Conservation (phyloP, 164 flowering plant species). For the Stephania japonica region DNA sequence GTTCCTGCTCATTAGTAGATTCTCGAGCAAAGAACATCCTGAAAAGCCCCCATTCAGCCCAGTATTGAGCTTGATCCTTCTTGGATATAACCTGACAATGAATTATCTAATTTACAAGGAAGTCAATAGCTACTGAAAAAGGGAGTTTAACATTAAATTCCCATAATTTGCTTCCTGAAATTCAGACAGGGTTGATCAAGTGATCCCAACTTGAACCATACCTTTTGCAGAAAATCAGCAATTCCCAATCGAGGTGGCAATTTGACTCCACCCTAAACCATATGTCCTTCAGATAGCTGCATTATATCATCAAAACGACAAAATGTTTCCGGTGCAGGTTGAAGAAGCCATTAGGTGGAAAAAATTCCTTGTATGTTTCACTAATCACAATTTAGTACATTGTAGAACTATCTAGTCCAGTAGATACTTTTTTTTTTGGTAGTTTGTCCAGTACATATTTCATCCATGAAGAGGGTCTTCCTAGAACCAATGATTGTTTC, state of each 20-base stretch:
- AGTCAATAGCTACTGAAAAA: not conserved
- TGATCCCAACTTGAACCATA: conserved; percentile 16
- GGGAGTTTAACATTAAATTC: not conserved
- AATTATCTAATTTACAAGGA: not conserved
- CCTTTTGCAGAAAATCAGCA: conserved; percentile 99
- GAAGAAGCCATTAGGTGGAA: conserved; percentile 91
- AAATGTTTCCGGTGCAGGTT: conserved; percentile 95
- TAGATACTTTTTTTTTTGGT: too few species aligned
- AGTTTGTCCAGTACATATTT: conserved; percentile 96
- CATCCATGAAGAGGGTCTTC: conserved; percentile 93
- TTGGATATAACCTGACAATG: conserved; percentile 70
- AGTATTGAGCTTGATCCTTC: conserved; percentile 89
- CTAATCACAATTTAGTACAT: conserved; percentile 61
- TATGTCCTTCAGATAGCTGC: conserved; percentile 67
- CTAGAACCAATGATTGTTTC: conserved; percentile 93
- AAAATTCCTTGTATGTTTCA: conserved; percentile 62
- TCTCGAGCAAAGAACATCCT: conserved; percentile 63
- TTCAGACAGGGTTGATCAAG: too few species aligned
- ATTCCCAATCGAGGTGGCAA: conserved; percentile 75
- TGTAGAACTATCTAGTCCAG: conserved; percentile 95
- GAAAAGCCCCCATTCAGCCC: conserved; percentile 64
- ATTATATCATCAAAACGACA: conserved; percentile 82
- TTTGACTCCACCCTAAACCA: conserved; percentile 54
- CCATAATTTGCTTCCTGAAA: not conserved
- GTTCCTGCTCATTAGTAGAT: conserved; percentile 54